Evolutionary conservation across 805 yeast species (phyloP), one percentile per base, ranked within the genome.

Genomic region (Saccharomycopsis oosterbeekiorum): DNA sequence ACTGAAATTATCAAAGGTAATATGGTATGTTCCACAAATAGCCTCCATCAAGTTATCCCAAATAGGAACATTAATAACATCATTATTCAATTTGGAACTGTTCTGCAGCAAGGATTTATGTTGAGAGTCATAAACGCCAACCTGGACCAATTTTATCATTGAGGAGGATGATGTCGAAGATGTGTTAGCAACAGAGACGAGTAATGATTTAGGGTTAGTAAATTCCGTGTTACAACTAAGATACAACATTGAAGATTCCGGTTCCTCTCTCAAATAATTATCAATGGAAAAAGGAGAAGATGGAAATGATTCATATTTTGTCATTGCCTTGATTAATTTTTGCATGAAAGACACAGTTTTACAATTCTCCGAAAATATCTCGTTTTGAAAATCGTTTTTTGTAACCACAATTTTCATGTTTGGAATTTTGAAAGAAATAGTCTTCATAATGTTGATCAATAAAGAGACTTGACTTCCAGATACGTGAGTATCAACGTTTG

Each of bases 31-130:
- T 9, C 40, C 39, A 51, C 65, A 63, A 19, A 63, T 47, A n/a
- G 65, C 64, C 40, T 63, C 65, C 65, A 63, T 61, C 37, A 63
- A 55, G 26, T 62, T 63, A 51, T 63, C 65, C 65, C 65, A 63
- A 26, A 63, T 58, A 34, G 65, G 65, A 41, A 60, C 65, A 57
- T 36, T 61, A n/a, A 59, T 54, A 2, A 61, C 59, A 29, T 43
- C 47, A 47, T 63, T 58, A 2, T 51, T n/a, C 21, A 53, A 43
- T 34, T 40, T 50, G 26, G 56, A 15, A 53, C 29, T 59, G 17
- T 26, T 34, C 15, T 21, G 26, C 24, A 42, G 41, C n/a, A 36
- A 53, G 24, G 40, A n/a, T 53, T 19, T 53, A 36, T 36, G 24
- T n/a, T 53, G 19, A 6, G 56, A 10, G n/a, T 53, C 41, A 34